Conservation (phyloP, 2,329 filamentous ascomycete species). For the Trichothecium sympodiale region DNA sequence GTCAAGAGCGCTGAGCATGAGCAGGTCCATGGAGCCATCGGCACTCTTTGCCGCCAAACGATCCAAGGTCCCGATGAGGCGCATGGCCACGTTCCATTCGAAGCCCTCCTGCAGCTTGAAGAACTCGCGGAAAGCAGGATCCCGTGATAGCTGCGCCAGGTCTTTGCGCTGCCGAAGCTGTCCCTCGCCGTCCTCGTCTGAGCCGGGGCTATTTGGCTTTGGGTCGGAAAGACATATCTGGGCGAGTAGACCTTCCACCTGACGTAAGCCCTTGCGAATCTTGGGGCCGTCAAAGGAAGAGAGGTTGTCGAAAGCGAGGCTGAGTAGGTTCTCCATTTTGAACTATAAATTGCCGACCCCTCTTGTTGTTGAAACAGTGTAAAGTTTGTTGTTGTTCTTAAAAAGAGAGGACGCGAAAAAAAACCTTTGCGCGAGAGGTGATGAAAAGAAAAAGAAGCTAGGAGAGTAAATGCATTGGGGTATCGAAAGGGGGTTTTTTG, state of each 20-base stretch:
- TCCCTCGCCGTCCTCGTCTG: slow-evolving; percentile 25
- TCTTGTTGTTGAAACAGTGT: no score
- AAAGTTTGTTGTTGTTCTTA: background rate
- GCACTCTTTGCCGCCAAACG: slow-evolving; percentile 72
- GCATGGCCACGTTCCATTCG: slow-evolving; percentile 90
- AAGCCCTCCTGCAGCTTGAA: slow-evolving; percentile 96
- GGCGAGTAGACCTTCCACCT: slow-evolving; percentile 86
- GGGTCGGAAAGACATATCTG: slow-evolving; percentile 72
- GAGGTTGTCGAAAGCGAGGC: slow-evolving; percentile 90
- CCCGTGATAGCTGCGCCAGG: slow-evolving; percentile 60
- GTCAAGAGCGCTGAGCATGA: slow-evolving; percentile 81
- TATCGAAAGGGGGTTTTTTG: slow-evolving; percentile 2
- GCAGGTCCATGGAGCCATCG: slow-evolving; percentile 73
- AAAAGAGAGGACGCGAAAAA: no score
- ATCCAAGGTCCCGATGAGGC: slow-evolving; percentile 77
- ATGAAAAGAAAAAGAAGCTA: slow-evolving; percentile 6
- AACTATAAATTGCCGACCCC: no score
- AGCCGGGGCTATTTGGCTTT: slow-evolving; percentile 14
- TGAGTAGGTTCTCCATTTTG: slow-evolving; percentile 81
- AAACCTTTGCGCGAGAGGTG: background rate
- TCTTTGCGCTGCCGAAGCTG: slow-evolving; percentile 40
- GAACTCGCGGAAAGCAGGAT: slow-evolving; percentile 89
- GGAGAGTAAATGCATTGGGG: slow-evolving; percentile 9
- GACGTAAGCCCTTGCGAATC: slow-evolving; percentile 84
- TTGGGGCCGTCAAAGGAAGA: slow-evolving; percentile 84